Evolutionary conservation across 2,329 filamentous ascomycete species (phyloP), one percentile per base, ranked within the genome.

Genomic region (Blastomyces parvus): DNA sequence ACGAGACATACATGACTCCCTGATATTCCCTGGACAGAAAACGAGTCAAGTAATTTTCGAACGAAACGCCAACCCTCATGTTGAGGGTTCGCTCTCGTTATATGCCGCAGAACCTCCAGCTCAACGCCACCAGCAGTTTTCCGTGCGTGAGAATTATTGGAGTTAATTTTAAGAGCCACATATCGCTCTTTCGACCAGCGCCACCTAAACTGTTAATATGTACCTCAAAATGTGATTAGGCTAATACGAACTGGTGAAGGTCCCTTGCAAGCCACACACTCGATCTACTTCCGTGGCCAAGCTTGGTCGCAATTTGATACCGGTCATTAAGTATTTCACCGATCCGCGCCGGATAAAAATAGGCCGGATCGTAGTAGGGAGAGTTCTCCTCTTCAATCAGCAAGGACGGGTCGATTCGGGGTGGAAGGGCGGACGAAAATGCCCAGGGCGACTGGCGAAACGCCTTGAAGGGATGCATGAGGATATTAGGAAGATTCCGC

Each of bases 271-370:
- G 72, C 78, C 78, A 81, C 4, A 77, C 74, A 0, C 78, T 80
- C 7, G 78, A 78, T 52, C 66, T 69, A 6, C 69, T 69, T 9
- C 78, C 78, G 65, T 75, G 78, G 33, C 78, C 78, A 13, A 80
- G 71, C 64, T 81, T 81, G 11, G 57, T 64, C 19, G 59, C 64
- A 55, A 66, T 25, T 52, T 66, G 65, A 42, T 66, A 66, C 33
- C 64, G 46, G 57, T 46, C 62, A 50, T 65, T 71, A 65, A 66
- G 64, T 33, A 65, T 30, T 40, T 66, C 62, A 19, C 62, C 59
- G 2, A 66, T 38, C 17, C 55, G 56, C 14, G 53, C 64, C 8
- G 62, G 65, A 52, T 66, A 65, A 48, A 65, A 66, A 42, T 42
- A 46, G 9, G 38, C 57, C 42, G 60, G 52, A 52, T 57, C 50